A percentile compares a stretch with the other conserved stretches of the same genome.
Evolutionary conservation across 768 basidiomycete genomes (phyloP).

Genomic region (Auricularia cornea): DNA sequence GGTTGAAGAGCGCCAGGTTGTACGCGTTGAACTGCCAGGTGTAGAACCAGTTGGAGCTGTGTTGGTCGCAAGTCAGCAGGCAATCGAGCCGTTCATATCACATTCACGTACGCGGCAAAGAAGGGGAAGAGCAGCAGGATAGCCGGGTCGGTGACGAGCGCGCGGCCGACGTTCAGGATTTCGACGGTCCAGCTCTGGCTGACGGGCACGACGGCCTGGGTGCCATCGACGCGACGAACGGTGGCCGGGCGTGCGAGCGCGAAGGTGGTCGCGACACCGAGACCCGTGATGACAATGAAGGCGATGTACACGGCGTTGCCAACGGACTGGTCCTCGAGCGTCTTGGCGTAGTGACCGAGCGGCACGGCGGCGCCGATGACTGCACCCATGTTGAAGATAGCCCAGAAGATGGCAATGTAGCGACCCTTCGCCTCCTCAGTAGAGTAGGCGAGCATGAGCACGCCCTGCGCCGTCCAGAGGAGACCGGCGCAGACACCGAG

Average conservation of each 20-base stretch:
- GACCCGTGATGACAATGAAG: slow-evolving; percentile 38
- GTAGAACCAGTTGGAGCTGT: slow-evolving; percentile 40
- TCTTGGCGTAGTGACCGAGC: slow-evolving; percentile 57
- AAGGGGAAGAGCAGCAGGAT: slow-evolving; percentile 75
- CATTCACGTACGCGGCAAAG: slow-evolving; percentile 45
- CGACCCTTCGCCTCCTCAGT: slow-evolving; percentile 48
- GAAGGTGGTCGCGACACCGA: slow-evolving; percentile 29
- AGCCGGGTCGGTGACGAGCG: slow-evolving; percentile 60
- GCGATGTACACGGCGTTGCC: slow-evolving; percentile 32
- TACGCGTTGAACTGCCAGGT: slow-evolving; percentile 81
- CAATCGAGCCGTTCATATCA: no score
- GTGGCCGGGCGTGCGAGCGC: slow-evolving; percentile 29
- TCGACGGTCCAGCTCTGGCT: slow-evolving; percentile 76
- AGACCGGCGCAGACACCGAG: slow-evolving; percentile 44
- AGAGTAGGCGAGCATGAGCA: slow-evolving; percentile 50
- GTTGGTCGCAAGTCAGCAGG: no score
- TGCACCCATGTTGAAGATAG: slow-evolving; percentile 41
- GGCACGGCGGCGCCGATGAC: slow-evolving; percentile 74
- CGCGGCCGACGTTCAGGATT: slow-evolving; percentile 56
- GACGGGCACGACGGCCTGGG: slow-evolving; percentile 33
- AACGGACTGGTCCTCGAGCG: slow-evolving; percentile 27
- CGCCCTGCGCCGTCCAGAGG: slow-evolving; percentile 46
- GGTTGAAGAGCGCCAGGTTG: slow-evolving; percentile 71
- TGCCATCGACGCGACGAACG: slow-evolving; percentile 33
- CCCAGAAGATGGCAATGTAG: slow-evolving; percentile 47